Evolutionary conservation across 140 eudicot genomes (phyloP).

Genomic region (Senecio squalidus): DNA sequence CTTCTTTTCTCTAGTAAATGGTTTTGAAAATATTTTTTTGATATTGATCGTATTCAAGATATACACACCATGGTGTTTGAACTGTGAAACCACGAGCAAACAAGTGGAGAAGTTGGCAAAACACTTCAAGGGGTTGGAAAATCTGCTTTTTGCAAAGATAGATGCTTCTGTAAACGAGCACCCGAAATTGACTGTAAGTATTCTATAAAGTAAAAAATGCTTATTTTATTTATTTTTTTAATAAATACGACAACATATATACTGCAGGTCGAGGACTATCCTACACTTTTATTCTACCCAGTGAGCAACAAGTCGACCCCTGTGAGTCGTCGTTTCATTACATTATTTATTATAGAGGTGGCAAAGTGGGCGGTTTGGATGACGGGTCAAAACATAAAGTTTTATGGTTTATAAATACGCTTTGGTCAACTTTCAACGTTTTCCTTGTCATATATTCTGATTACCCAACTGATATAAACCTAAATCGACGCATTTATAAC

Average conservation of each 20-base stretch:
- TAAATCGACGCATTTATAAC: no score
- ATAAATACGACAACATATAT: not conserved
- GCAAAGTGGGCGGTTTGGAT: no score
- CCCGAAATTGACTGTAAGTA: slow-evolving; percentile 60
- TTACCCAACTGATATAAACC: no score
- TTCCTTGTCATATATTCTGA: no score
- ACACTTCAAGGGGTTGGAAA: slow-evolving; percentile 80
- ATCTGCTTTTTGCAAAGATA: slow-evolving; percentile 62
- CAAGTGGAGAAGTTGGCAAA: slow-evolving; percentile 85
- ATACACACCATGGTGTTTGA: slow-evolving; percentile 90
- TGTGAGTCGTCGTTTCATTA: slow-evolving; percentile 33
- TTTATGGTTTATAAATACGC: no score
- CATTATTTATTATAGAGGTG: slow-evolving; percentile 2
- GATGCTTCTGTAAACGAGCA: slow-evolving; percentile 90
- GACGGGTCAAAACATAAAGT: no score
- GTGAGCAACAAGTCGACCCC: slow-evolving; percentile 63
- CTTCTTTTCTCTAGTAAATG: not conserved
- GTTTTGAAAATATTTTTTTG: not conserved
- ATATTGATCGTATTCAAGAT: slow-evolving; percentile 39
- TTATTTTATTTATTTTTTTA: not conserved
- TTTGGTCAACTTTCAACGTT: no score
- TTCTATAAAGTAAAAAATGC: not conserved
- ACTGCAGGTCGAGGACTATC: slow-evolving; percentile 26
- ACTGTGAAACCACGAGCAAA: slow-evolving; percentile 81
- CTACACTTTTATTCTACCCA: slow-evolving; percentile 69